phyloP scores from a whole-genome alignment of 2,329 filamentous ascomycete genomes.

The Xylaria sp. region DNA sequence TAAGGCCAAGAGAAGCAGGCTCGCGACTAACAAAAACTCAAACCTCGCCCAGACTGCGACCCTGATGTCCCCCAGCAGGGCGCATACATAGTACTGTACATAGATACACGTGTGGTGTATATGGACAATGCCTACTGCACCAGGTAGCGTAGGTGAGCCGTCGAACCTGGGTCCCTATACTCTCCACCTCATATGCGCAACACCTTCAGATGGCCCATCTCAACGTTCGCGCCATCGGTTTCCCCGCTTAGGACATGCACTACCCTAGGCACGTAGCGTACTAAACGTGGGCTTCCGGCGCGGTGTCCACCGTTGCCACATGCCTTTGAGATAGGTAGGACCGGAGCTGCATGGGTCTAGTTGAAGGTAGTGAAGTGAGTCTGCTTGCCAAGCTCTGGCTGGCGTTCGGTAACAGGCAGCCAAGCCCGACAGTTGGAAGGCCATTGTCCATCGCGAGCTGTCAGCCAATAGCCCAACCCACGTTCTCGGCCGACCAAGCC shows the following conservation, averaged over 20 bases:
- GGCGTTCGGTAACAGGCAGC: constrained; percentile 24
- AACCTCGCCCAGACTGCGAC: constrained; percentile 9
- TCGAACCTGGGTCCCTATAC: background rate
- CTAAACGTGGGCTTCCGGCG: constrained; percentile 19
- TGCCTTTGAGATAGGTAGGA: background rate
- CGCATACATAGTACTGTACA: constrained; percentile 14
- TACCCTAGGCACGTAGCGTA: background rate
- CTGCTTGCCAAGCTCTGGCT: constrained; percentile 20
- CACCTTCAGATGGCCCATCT: background rate
- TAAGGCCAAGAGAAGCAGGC: constrained; percentile 19
- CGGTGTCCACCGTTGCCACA: constrained; percentile 13
- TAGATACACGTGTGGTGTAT: background rate
- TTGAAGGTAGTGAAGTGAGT: background rate
- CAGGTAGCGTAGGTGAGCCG: background rate
- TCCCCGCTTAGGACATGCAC: constrained; percentile 22
- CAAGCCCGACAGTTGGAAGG: constrained; percentile 26
- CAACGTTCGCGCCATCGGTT: constrained; percentile 24
- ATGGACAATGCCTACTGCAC: constrained; percentile 2
- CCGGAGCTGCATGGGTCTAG: constrained; percentile 19
- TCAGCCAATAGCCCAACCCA: constrained; percentile 32
- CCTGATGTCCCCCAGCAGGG: background rate
- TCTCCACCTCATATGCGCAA: background rate
- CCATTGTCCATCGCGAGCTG: constrained; percentile 12
- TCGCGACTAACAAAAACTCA: constrained; percentile 12
- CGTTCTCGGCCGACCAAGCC: constrained; percentile 16